Percentiles rank a stretch among this genome's conserved stretches.
Conservation (phyloP, 176 grass and related monocot genomes). For the Eleusine indica region DNA sequence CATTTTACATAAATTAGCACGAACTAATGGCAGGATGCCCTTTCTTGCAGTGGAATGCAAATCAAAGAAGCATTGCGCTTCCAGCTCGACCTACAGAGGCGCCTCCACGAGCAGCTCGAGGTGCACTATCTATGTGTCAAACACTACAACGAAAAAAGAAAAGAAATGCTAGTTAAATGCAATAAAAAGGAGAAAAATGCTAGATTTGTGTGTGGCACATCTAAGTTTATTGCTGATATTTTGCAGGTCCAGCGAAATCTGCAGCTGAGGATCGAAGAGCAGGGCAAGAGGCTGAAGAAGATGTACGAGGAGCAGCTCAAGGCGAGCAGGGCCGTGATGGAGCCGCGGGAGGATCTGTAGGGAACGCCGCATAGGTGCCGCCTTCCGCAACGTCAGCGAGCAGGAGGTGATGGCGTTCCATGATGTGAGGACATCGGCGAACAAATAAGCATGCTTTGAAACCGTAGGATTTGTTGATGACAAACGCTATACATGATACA, state of each 20-base stretch:
- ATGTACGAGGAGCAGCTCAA: slow-evolving; percentile 90
- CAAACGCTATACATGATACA: background rate
- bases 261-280: slow-evolving; percentile 77
- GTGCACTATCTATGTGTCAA: slow-evolving; percentile 41
- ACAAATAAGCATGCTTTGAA: too few species aligned
- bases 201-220: background rate
- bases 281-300: slow-evolving; percentile 70
- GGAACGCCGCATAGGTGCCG: background rate
- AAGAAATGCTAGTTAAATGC: too few species aligned
- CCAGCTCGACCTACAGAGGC: slow-evolving; percentile 87
- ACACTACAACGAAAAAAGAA: background rate
- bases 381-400: background rate
- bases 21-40: background rate
- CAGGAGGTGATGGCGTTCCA: slow-evolving; percentile 8
- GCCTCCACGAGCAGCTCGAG: slow-evolving; percentile 96
- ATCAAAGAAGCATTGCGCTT: slow-evolving; percentile 75
- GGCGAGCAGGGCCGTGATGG: slow-evolving; percentile 43
- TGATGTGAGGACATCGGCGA: slow-evolving; percentile 25
- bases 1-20: background rate
- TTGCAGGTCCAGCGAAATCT: slow-evolving; percentile 63
- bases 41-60: slow-evolving; percentile 62
- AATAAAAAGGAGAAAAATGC: background rate
- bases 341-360: slow-evolving; percentile 32
- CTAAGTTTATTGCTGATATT: background rate
- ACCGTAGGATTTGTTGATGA: too few species aligned